Evolutionary conservation across 805 yeast species (phyloP).

Genomic region (Soucietia sequanensis): DNA sequence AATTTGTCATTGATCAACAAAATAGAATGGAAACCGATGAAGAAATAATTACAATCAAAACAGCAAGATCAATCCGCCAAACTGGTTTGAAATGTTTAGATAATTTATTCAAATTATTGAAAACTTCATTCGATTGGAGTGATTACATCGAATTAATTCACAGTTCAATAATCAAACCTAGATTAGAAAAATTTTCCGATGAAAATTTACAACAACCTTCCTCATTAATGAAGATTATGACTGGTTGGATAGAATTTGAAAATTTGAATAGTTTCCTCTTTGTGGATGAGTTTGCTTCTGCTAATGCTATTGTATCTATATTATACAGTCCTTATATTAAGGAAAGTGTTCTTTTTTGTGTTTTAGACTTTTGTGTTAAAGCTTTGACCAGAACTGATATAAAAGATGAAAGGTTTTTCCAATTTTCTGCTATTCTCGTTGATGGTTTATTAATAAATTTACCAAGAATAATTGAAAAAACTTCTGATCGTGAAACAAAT

Average conservation of each 20-base stretch:
- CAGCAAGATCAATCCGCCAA: constrained; percentile 62
- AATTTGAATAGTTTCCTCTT: constrained; percentile 51
- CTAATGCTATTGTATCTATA: constrained; percentile 53
- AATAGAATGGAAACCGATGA: constrained; percentile 4
- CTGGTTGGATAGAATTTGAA: constrained; percentile 48
- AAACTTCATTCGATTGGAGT: constrained; percentile 55
- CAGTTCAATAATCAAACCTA: constrained; percentile 54
- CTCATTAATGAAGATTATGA: constrained; percentile 64
- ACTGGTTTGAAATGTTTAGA: constrained; percentile 64
- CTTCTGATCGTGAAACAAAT: constrained; percentile 45
- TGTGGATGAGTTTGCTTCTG: constrained; percentile 54
- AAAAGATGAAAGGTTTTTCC: constrained; percentile 43
- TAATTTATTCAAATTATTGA: constrained; percentile 53
- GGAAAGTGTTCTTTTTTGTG: constrained; percentile 57
- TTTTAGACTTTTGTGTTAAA: constrained; percentile 52
- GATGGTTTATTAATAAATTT: constrained; percentile 51
- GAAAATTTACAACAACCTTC: constrained; percentile 87
- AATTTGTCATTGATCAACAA: constrained; percentile 30
- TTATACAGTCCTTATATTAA: constrained; percentile 59
- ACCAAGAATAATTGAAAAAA: constrained; percentile 46
- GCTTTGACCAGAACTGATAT: constrained; percentile 32
- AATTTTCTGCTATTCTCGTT: constrained; percentile 57
- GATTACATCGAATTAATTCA: constrained; percentile 50
- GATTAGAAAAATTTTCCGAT: constrained; percentile 63
- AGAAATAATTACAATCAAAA: constrained; percentile 30